Base-by-base conservation (phyloP, 2,329 filamentous ascomycete genomes). In the Verticillium dahliae region DNA sequence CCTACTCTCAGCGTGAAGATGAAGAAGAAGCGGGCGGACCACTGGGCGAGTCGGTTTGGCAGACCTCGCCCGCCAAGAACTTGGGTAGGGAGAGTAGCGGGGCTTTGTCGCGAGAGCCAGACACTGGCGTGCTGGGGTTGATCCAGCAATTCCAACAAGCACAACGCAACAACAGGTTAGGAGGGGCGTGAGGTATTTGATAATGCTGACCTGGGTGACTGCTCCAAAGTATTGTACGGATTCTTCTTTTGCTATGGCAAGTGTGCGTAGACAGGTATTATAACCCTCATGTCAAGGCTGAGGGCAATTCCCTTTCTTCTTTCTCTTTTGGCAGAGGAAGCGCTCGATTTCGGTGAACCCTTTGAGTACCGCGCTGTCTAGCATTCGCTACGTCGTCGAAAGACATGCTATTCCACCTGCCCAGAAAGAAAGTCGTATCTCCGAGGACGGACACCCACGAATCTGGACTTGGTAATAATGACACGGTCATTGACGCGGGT, bases 41-140 rank as follows among this genome's bases (percentile, higher is more conserved):
- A 1, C 79, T 84, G 68, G 89, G 78, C 61, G 85, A 83, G 75
- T 86, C 84, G 3, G 80, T 79, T 9, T 86, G 84, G 84, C 82
- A 86, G 69, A 84, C 81, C 15, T 82, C 82, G 3, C 83, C 83
- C 1, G 76, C 77, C 1, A 79, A 78, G 62, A 79, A 76, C 0
- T 65, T 84, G 18, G 83, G 80, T 54, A 76, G 81, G 34, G 83
- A 85, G 64, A 81, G 78, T 65, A 86, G 82, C 67, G 75, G 73
- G 7, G 74, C 73, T 6, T 76, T 75, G 18, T 74, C 74, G 0
- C 78, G 78, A 11, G 80, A 81, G 50, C 73, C 78, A 3, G 82
- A 84, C 14, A 77, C 80, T 1, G 84, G 84, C 1, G 83, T 87
- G 2, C 73, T 87, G 55, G 81, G 81, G 4, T 75, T 87, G 67